phyloP scores from a whole-genome alignment of 306 rosid genomes.

The Medicago lupulina region DNA sequence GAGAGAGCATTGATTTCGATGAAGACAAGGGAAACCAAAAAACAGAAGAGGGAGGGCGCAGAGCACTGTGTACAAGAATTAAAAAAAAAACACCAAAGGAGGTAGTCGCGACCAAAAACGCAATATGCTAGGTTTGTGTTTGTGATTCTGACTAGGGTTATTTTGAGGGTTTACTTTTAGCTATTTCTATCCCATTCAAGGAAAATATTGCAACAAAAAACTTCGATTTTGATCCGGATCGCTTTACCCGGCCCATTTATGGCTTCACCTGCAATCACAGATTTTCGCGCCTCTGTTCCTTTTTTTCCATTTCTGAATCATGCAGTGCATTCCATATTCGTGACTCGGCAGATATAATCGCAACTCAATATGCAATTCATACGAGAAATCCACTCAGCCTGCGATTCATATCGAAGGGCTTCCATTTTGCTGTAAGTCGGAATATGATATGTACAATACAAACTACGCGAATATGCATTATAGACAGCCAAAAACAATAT shows the following conservation, averaged over 20 bases:
- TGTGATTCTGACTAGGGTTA: neutral
- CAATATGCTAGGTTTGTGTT: constrained; percentile 5
- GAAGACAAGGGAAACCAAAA: neutral
- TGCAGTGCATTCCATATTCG: neutral
- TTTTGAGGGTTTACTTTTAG: neutral
- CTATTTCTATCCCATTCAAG: neutral
- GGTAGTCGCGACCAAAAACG: neutral
- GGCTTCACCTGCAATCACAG: neutral
- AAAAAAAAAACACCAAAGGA: neutral
- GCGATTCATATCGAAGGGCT: neutral
- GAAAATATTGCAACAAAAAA: neutral
- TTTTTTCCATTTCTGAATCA: constrained; percentile 1
- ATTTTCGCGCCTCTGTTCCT: neutral
- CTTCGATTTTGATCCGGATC: neutral
- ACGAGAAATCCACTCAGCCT: neutral
- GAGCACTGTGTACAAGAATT: neutral
- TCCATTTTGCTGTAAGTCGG: neutral
- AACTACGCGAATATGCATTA: neutral
- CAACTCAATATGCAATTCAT: neutral
- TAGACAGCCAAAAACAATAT: neutral
- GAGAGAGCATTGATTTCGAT: neutral
- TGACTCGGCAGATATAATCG: neutral
- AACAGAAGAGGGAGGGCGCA: neutral
- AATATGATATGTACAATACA: neutral
- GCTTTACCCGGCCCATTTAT: neutral